A percentile compares a stretch with the other conserved stretches of the same genome.
Conservation (phyloP, 1,284 basidiomycete genomes). For the Cutaneotrichosporon cavernicola region DNA sequence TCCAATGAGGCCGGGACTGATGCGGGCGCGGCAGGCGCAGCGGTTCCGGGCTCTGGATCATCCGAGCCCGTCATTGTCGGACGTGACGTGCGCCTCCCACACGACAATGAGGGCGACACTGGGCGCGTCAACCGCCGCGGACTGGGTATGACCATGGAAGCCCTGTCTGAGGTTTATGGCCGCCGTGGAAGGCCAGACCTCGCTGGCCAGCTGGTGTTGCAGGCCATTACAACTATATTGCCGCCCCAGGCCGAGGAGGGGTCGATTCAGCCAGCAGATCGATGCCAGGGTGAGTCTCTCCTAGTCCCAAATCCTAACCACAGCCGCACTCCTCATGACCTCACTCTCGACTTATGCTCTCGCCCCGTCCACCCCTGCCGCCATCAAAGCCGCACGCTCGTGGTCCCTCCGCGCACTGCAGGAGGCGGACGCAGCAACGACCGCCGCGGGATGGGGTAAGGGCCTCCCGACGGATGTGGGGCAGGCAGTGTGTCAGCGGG, state of each 20-base stretch:
- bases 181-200: slow-evolving; percentile 42
- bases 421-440: slow-evolving; percentile 39
- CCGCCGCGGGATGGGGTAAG: slow-evolving; percentile 24
- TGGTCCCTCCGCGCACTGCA: slow-evolving; percentile 49
- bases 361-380: slow-evolving; percentile 37
- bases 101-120: slow-evolving; percentile 28
- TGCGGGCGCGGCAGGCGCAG: neutral
- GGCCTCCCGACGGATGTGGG: slow-evolving; percentile 26
- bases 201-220: slow-evolving; percentile 48
- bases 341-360: slow-evolving; percentile 48
- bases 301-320: slow-evolving; percentile 10
- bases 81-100: slow-evolving; percentile 38
- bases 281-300: slow-evolving; percentile 49
- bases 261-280: slow-evolving; percentile 35
- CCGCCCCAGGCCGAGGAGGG: slow-evolving; percentile 31
- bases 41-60: neutral
- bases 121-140: slow-evolving; percentile 45
- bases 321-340: slow-evolving; percentile 45
- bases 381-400: slow-evolving; percentile 42
- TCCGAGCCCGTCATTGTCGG: slow-evolving; percentile 38
- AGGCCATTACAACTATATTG: slow-evolving; percentile 47
- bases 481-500: slow-evolving; percentile 37
- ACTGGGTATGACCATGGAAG: slow-evolving; percentile 53
- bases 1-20: neutral
- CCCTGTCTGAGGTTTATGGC: slow-evolving; percentile 49